Evolutionary conservation across 2,329 filamentous ascomycete species (phyloP).

Genomic region (Fusarium pilosicola): DNA sequence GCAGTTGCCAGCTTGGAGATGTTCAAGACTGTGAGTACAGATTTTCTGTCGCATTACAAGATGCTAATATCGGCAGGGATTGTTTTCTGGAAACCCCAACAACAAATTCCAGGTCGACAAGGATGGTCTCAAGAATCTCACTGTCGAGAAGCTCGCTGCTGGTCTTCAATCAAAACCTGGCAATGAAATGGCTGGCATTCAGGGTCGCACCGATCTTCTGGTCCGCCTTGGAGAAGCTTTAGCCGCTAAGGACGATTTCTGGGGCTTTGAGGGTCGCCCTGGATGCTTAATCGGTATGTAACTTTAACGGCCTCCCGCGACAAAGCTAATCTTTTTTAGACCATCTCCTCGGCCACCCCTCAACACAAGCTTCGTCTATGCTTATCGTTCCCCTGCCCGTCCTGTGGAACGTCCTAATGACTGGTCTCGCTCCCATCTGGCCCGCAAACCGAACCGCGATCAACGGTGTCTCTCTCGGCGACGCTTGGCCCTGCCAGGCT

Average conservation of each 20-base stretch:
- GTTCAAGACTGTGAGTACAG: constrained; percentile 76
- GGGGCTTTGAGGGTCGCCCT: constrained; percentile 84
- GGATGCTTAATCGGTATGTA: constrained; percentile 90
- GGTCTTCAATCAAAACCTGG: constrained; percentile 85
- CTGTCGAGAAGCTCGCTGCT: constrained; percentile 76
- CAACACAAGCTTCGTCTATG: constrained; percentile 87
- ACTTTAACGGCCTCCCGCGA: not conserved
- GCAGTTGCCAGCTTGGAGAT: constrained; percentile 83
- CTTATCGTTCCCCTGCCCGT: constrained; percentile 88
- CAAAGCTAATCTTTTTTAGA: constrained; percentile 62
- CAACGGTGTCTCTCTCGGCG: constrained; percentile 86
- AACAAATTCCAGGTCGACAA: constrained; percentile 94
- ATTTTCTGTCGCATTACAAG: not conserved
- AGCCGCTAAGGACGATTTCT: constrained; percentile 79
- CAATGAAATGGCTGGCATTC: constrained; percentile 85
- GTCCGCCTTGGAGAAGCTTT: constrained; percentile 80
- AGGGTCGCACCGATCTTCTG: constrained; percentile 84
- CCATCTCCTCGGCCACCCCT: constrained; percentile 90
- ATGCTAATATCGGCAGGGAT: constrained; percentile 60
- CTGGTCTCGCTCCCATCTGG: constrained; percentile 88
- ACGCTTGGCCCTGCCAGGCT: constrained; percentile 90
- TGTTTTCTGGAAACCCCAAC: constrained; percentile 83
- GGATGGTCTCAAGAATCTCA: constrained; percentile 78
- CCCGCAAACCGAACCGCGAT: constrained; percentile 86
- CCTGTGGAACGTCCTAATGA: constrained; percentile 90